Evolutionary conservation across 2,329 filamentous ascomycete genomes (phyloP), one percentile per base, ranked within the genome.

Genomic region (Thelonectria olida): DNA sequence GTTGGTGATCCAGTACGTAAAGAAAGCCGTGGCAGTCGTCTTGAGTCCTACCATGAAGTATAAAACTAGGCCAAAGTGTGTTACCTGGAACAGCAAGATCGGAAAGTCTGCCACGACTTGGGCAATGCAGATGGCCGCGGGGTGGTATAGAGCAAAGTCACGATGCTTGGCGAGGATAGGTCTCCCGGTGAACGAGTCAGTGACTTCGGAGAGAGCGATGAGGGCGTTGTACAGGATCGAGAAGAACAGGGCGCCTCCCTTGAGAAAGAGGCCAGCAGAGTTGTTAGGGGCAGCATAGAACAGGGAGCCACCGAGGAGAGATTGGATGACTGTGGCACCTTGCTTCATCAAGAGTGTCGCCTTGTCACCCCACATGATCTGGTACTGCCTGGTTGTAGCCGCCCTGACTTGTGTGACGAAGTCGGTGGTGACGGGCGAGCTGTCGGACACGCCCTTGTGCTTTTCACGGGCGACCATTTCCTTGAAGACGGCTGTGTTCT

Each of bases 31-130:
- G 0, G 89, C 83, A 7, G 44, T 86, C 83, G 49, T 88, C 80
- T 60, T 89, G 84, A 95, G 82, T 49, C 88, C 87, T 0, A 88
- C 87, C 88, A 94, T 88, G 76, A 93, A 93, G 78, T 93, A 95
- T 50, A 93, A 78, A 13, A 88, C 83, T 36, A 92, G 45, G 61
- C 90, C 89, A 78, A 92, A 93, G n/a, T 86, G 78, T 64, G 89
- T 80, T 1, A 88, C 81, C 69, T 91, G 89, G 8, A 82, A 36
- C 5, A 90, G 76, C 63, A 93, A 86, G 1, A 83, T 68, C 0
- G 87, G 74, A 80, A 90, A 66, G 86, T 92, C 87, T 6, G 79
- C 74, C 1, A 88, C 72, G 1, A 87, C 81, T 2, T 84, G 79
- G 25, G 85, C 85, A 3, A 88, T 74, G 2, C 81, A 81, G 62